Percentiles rank a stretch among this genome's conserved stretches.
Evolutionary conservation across 805 yeast genomes (phyloP).

Genomic region (Dipodascopsis uninucleata): DNA sequence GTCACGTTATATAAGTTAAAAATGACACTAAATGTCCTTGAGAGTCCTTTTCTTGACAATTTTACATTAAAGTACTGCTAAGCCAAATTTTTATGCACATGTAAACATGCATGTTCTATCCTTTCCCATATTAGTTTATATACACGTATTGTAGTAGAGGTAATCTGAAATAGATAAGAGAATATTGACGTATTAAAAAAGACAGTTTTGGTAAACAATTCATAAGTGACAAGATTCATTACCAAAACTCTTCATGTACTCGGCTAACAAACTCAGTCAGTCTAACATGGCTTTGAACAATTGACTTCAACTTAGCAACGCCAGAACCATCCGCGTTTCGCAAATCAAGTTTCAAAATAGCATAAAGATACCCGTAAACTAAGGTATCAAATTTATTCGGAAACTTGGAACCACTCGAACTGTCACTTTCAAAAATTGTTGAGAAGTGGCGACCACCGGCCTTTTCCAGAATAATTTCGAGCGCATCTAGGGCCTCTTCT

Average conservation of each 20-base stretch:
- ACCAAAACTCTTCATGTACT: neutral
- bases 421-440: neutral
- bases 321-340: slow-evolving; percentile 1
- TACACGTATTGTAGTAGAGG: neutral
- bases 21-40: too few species aligned
- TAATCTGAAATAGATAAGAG: neutral
- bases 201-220: neutral
- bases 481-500: slow-evolving; percentile 23
- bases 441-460: neutral
- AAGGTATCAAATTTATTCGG: slow-evolving; percentile 23
- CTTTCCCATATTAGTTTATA: neutral
- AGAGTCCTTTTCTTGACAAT: too few species aligned
- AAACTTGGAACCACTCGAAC: slow-evolving; percentile 14
- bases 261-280: slow-evolving; percentile 6
- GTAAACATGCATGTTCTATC: neutral
- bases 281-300: slow-evolving; percentile 5
- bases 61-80: neutral
- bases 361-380: slow-evolving; percentile 16
- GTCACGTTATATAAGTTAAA: too few species aligned
- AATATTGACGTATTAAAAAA: neutral
- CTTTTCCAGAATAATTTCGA: slow-evolving; percentile 4
- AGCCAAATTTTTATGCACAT: neutral
- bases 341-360: slow-evolving; percentile 9
- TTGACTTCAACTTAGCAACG: slow-evolving; percentile 9
- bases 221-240: neutral